phyloP scores from a whole-genome alignment of 345 rosid species.

The Garcia nutans region DNA sequence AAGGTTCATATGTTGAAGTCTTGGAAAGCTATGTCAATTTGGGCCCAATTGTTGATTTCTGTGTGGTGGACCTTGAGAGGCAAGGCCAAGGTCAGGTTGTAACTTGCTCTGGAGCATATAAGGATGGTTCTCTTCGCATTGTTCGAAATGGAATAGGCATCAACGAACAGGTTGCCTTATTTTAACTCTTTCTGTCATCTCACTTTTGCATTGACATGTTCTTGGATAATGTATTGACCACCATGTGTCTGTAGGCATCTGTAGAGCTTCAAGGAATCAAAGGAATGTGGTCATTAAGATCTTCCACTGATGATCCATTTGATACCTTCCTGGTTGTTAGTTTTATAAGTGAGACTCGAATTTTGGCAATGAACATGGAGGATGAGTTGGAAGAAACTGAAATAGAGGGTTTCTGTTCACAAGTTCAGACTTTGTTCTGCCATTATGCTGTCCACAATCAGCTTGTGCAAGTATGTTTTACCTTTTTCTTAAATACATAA shows the following conservation, averaged over 20 bases:
- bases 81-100: slow-evolving; percentile 99
- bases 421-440: slow-evolving; percentile 90
- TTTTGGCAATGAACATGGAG: slow-evolving; percentile 90
- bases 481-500: background rate
- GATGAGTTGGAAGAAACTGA: slow-evolving; percentile 97
- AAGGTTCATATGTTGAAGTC: slow-evolving; percentile 87
- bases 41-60: slow-evolving; percentile 93
- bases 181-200: slow-evolving; percentile 4
- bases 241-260: slow-evolving; percentile 56
- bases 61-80: slow-evolving; percentile 96
- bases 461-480: slow-evolving; percentile 70
- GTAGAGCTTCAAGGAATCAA: slow-evolving; percentile 98
- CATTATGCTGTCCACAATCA: slow-evolving; percentile 90
- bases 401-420: slow-evolving; percentile 85
- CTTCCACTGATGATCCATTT: slow-evolving; percentile 79
- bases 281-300: slow-evolving; percentile 97
- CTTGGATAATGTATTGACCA: slow-evolving; percentile 14
- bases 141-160: slow-evolving; percentile 98
- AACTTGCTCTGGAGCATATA: slow-evolving; percentile 94
- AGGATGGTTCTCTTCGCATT: slow-evolving; percentile 95
- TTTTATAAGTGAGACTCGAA: slow-evolving; percentile 87
- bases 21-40: slow-evolving; percentile 82
- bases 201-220: slow-evolving; percentile 10
- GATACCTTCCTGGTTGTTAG: slow-evolving; percentile 95
- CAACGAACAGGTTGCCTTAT: slow-evolving; percentile 74